Base-by-base conservation (phyloP, 2,329 filamentous ascomycete genomes). In the Furcasterigmium sp. region DNA sequence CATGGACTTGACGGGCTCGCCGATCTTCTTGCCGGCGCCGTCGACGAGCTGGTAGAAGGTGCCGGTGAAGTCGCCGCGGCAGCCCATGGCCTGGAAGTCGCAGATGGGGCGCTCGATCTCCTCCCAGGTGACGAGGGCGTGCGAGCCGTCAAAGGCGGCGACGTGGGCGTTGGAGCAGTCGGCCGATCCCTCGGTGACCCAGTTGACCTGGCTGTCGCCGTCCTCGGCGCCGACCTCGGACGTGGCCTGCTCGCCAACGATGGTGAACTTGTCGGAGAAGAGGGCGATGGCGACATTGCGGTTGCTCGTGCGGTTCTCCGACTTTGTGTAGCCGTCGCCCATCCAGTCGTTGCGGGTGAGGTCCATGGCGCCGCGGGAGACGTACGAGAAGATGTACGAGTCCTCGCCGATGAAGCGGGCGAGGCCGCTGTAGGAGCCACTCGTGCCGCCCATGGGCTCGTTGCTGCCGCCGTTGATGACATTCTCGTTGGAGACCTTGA, bases 401-500 rank as follows among this genome's bases (percentile, higher is more conserved):
- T 68, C 65, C 17, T 66, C 67, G 45, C 63, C 66, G 36, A 69
- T 59, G 60, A 81, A 80, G 5, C 72, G 70, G 11, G 72, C 73
- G 17, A 83, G 69, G 8, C 62, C 64, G 51, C 73, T 78, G 64
- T 80, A 83, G 3, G 76, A 80, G 23, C 79, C 79, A n/a, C 69
- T 67, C 75, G 78, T 82, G 41, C 79, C 79, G 32, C 79, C 79
- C 70, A 81, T 74, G 21, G 76, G 63, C 57, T 82, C 78, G 38
- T 76, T 75, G 32, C 66, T 69, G 6, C 59, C 76, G 30, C 78
- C 78, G 53, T 82, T 82, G 47, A 74, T 80, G 18, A 72, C 73
- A 50, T 79, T 75, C 57, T 82, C 78, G 58, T 82, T 82, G 45
- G 77, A 77, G 46, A 83, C 68, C 61, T 82, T 82, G 51, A 76